Base-by-base conservation (phyloP, 495 filamentous ascomycete species). In the Durotheca rogersii region DNA sequence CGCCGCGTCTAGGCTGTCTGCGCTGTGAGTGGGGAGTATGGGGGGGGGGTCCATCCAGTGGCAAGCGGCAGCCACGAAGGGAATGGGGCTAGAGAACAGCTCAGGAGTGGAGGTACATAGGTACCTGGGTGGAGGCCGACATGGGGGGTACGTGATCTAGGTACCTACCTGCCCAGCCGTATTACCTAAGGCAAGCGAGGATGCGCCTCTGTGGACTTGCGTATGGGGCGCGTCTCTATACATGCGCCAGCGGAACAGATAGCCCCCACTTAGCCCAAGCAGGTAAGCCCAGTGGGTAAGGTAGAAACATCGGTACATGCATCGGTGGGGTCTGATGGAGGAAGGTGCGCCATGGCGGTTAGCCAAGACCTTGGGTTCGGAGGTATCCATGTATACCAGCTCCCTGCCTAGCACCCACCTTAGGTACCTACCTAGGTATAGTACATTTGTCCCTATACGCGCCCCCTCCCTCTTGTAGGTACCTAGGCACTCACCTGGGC, bases 271-370 rank as follows among this genome's bases (percentile, higher is more conserved):
- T 41, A 25, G 30, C 32, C 37, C 3, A 37, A 50, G 16, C 6
- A 49, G 40, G 44, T 53, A 51, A 53, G 55, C 49, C 43, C 32
- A 50, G 30, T 58, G 56, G 56, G 56, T 58, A 53, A 58, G 56
- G 54, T 53, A 36, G 29, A 20, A 42, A 36, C 23, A 51, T 51
- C 38, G 38, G 39, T 51, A 43, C 39, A 37, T 21, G 23, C 9
- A 23, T 21, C 18, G n/a, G 19, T 38, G 39, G 46, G 30, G 36
- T 27, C 15, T 14, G 12, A 25, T 15, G 32, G 32, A 11, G 41
- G 18, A 15, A 4, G 21, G 30, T 18, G 31, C 12, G 35, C 5
- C 19, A 41, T 44, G 41, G 43, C 47, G 34, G 42, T n/a, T n/a
- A n/a, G n/a, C 54, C 41, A 46, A 53, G 50, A 23, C 41, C 36